Base-by-base conservation (phyloP, 1,139 yeast species). In the Hansenula sp. region DNA sequence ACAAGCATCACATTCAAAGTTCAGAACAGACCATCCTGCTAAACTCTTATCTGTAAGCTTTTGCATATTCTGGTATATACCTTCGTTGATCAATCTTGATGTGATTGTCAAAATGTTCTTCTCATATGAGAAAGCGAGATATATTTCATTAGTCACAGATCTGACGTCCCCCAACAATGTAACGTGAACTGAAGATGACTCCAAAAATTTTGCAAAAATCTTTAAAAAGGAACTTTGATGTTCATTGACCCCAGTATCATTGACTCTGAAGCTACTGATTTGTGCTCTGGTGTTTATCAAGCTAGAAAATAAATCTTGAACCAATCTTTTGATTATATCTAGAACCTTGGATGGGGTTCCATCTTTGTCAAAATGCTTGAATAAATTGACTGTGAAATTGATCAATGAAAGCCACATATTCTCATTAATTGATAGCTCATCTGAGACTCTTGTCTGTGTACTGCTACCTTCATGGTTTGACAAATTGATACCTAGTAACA, bases 1-100 rank as follows among this genome's bases (percentile, higher is more conserved):
- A 58, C 96, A 87, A 0, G 82, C 76, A 39, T 83, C 81, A 60
- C 96, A 87, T 36, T 67, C 71, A 38, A 69, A 62, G 24, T 60
- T 62, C 4, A 63, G 58, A 1, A 80, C 72, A 1, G 77, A 63
- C 86, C 90, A 81, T 0, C 95, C 95, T 31, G 61, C 57, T 2
- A 68, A 48, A 19, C 73, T 67, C 35, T 69, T 66, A 1, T 55
- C 49, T 11, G 69, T 64, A 3, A 79, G 57, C 3, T 57, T 46
- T 18, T 65, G 56, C 56, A 81, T 59, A 39, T 69, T 71, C 29
- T 64, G 61, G 52, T 64, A 74, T 4, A 79, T 74, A 42, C 75
- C 82, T 29, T 66, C 66, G 50, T 80, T 78, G 20, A 83, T 61
- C 48, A 84, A 65, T 31, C 64, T 62, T 34, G 79, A 65, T 2